Evolutionary conservation across 148 eudicot species (phyloP).

Genomic region (Rhododendron griersonianum): DNA sequence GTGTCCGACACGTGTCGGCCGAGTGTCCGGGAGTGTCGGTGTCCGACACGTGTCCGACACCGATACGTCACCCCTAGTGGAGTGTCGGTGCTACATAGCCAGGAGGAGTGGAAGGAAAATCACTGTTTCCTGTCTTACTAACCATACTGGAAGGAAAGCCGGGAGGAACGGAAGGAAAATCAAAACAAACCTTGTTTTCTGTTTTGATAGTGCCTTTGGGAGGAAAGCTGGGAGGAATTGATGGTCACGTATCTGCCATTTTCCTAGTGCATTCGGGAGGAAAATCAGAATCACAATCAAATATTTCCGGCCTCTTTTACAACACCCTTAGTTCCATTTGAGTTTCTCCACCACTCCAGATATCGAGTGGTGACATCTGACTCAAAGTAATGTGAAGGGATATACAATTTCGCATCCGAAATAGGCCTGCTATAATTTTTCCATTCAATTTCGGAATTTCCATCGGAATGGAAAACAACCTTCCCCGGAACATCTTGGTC

Average conservation of each 20-base stretch:
- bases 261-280: neutral
- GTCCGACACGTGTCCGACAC: too few species aligned
- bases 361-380: too few species aligned
- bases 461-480: neutral
- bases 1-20: too few species aligned
- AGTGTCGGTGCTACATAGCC: too few species aligned
- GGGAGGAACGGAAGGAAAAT: neutral
- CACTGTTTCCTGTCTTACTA: neutral
- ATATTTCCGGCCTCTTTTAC: too few species aligned
- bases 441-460: slow-evolving; percentile 16
- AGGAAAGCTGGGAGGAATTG: neutral
- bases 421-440: slow-evolving; percentile 3
- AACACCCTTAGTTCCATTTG: too few species aligned
- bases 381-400: neutral
- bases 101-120: neutral
- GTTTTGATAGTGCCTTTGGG: neutral
- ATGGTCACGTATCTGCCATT: neutral
- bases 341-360: too few species aligned
- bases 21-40: too few species aligned
- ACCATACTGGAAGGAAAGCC: neutral
- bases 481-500: slow-evolving; percentile 42
- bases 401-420: slow-evolving; percentile 4
- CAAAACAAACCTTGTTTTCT: neutral
- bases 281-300: too few species aligned
- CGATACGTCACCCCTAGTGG: too few species aligned